phyloP scores from a whole-genome alignment of 2,329 filamentous ascomycete species.

The Aspergillus sp. region DNA sequence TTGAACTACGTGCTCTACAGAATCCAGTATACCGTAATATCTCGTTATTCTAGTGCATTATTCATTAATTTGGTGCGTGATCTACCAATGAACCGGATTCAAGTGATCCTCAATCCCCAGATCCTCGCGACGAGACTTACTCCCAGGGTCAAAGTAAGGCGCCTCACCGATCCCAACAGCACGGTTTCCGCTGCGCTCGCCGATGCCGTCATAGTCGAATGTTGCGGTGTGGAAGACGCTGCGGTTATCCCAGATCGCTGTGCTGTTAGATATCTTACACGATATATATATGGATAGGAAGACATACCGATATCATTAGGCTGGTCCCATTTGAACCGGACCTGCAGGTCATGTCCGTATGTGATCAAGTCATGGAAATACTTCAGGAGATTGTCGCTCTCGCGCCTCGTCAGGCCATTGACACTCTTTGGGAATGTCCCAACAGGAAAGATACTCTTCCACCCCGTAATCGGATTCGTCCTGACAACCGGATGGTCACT shows the following conservation, averaged over 20 bases:
- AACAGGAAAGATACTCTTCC: constrained; percentile 57
- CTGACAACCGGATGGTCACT: constrained; percentile 58
- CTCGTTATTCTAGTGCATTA: too few species aligned
- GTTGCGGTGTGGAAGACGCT: constrained; percentile 37
- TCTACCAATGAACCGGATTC: constrained; percentile 17
- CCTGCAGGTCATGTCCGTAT: constrained; percentile 54
- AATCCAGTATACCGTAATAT: too few species aligned
- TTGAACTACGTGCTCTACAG: too few species aligned
- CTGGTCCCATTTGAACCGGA: constrained; percentile 52
- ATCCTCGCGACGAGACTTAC: constrained; percentile 18
- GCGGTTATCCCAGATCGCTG: constrained; percentile 20
- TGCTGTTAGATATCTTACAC: neutral
- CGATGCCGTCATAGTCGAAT: constrained; percentile 39
- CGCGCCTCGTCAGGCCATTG: constrained; percentile 46
- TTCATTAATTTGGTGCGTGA: too few species aligned
- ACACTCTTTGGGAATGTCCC: constrained; percentile 42
- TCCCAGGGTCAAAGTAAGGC: constrained; percentile 16
- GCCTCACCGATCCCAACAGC: constrained; percentile 89
- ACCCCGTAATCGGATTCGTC: constrained; percentile 65
- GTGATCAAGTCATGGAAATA: constrained; percentile 46
- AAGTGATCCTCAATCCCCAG: constrained; percentile 21
- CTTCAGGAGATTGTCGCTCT: constrained; percentile 44
- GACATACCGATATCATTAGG: constrained; percentile 47
- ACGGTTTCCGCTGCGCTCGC: constrained; percentile 49
- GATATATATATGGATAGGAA: neutral